Conservation (phyloP, 2,329 filamentous ascomycete genomes). For the Amauroascus niger region DNA sequence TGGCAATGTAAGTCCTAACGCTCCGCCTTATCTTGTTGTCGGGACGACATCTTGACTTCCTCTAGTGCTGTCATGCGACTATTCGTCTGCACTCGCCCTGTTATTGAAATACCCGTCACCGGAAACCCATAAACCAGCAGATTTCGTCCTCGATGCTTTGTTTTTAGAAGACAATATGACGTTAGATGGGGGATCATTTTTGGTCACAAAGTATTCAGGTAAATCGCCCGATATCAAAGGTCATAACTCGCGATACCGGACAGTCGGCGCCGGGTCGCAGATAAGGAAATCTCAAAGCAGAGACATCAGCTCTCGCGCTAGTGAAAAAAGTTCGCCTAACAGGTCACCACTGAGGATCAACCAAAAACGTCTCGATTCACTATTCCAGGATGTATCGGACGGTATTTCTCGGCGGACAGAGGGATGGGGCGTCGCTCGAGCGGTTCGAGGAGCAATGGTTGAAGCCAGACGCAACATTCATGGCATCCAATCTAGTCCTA, state of each 20-base stretch:
- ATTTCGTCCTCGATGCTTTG: conserved; percentile 76
- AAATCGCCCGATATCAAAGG: conserved; percentile 29
- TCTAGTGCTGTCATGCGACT: conserved; percentile 73
- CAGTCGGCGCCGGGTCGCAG: conserved; percentile 18
- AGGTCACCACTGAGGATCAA: conserved; percentile 31
- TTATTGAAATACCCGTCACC: conserved; percentile 75
- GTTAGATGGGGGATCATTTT: conserved; percentile 34
- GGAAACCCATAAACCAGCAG: conserved; percentile 56
- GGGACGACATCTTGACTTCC: neutral
- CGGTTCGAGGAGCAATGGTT: conserved; percentile 39
- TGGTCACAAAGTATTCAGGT: conserved; percentile 41
- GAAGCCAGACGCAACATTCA: conserved; percentile 41
- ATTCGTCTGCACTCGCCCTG: conserved; percentile 71
- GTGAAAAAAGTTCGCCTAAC: conserved; percentile 27
- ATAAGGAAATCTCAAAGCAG: conserved; percentile 11
- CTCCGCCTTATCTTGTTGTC: conserved; percentile 15
- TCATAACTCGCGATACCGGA: neutral
- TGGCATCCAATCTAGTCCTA: conserved; percentile 34
- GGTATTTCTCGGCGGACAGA: conserved; percentile 41
- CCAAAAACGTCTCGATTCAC: conserved; percentile 36
- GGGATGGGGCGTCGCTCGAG: conserved; percentile 42
- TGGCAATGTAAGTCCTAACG: conserved; percentile 61
- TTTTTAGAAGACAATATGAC: conserved; percentile 39
- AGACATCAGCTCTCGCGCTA: conserved; percentile 15
- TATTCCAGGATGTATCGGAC: conserved; percentile 42